These are phyloP conservation scores for Saturnispora serradocipensis DNA, from an alignment of 805 yeast genomes.

Conservation along the genomic window DNA sequence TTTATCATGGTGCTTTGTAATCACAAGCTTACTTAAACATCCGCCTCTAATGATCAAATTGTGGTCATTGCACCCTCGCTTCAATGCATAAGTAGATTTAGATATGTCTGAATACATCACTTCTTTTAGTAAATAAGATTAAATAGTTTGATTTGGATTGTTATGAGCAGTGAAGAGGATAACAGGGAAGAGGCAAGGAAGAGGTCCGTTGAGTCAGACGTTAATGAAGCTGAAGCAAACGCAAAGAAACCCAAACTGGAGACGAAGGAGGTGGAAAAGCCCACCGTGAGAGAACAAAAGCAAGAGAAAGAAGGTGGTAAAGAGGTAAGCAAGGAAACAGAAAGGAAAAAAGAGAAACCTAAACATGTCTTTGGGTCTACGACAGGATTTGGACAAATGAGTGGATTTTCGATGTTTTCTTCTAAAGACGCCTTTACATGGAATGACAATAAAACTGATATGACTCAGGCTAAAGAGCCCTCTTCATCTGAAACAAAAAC, in stretches of 20 bases:
- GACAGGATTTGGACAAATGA: constrained; percentile 39
- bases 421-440: constrained; percentile 30
- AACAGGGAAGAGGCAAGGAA: constrained; percentile 3
- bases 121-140: neutral
- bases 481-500: constrained; percentile 3
- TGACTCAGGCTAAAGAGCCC: neutral
- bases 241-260: constrained; percentile 4
- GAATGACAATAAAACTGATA: constrained; percentile 2
- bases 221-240: neutral
- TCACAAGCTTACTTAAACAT: too few relatives aligned
- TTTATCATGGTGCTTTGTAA: neutral
- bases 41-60: too few relatives aligned
- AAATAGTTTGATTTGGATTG: neutral
- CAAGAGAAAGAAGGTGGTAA: constrained; percentile 4
- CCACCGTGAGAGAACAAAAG: neutral
- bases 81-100: neutral
- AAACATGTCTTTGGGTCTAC: constrained; percentile 50
- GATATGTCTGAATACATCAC: neutral
- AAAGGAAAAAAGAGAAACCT: constrained; percentile 18
- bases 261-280: constrained; percentile 5
- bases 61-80: neutral
- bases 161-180: constrained; percentile 2
- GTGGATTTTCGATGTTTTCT: constrained; percentile 29
- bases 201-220: constrained; percentile 7
- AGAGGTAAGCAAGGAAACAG: neutral